Conservation (phyloP, 108 stramenopile species). For the Skeletonema grethae region DNA sequence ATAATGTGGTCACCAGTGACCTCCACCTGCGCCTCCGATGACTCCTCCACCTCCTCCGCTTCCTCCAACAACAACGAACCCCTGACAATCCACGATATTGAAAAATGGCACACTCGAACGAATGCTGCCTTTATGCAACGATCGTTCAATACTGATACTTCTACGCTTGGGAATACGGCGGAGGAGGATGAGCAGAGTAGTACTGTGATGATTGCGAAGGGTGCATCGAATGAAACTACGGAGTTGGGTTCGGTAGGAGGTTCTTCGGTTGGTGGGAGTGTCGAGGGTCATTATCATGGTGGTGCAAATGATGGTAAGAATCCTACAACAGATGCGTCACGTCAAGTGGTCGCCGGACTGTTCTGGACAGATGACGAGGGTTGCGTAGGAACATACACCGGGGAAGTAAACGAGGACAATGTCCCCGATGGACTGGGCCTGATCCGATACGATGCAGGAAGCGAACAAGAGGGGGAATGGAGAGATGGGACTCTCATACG, state of each 20-base stretch:
- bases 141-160: neutral
- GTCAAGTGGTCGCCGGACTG: neutral
- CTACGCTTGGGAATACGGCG: neutral
- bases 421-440: neutral
- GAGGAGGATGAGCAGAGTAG: neutral
- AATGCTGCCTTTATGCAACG: neutral
- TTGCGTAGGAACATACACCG: neutral
- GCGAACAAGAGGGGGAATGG: constrained; percentile 6
- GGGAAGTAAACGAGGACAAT: neutral
- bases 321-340: neutral
- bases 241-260: too few relatives aligned
- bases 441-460: neutral
- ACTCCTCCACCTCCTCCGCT: neutral
- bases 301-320: neutral
- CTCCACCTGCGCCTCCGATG: too few relatives aligned
- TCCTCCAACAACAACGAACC: neutral
- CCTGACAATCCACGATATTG: neutral
- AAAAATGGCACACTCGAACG: neutral
- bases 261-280: neutral
- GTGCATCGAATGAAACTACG: too few relatives aligned
- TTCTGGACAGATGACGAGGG: neutral
- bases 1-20: neutral
- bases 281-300: neutral
- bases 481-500: neutral
- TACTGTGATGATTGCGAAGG: too few relatives aligned